Conservation (phyloP, 2,329 filamentous ascomycete species). For the Colletotrichum lupini region DNA sequence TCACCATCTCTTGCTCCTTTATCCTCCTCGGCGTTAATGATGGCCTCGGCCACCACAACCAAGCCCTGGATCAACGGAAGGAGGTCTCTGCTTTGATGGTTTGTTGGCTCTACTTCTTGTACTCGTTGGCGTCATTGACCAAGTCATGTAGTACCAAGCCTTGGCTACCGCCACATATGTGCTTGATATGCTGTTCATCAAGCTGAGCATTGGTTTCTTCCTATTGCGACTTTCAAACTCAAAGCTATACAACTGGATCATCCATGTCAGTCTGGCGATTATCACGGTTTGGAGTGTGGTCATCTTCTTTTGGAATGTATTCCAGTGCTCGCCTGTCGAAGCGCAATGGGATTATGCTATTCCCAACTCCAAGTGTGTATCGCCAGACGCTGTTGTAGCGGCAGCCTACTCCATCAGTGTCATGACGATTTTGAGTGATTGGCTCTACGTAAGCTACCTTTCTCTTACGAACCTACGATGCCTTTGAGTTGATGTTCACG, state of each 20-base stretch:
- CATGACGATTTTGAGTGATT: constrained; percentile 65
- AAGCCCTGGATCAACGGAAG: constrained; percentile 50
- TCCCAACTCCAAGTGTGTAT: constrained; percentile 54
- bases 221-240: constrained; percentile 59
- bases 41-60: constrained; percentile 61
- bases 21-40: constrained; percentile 54
- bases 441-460: constrained; percentile 57
- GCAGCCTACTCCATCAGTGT: constrained; percentile 64
- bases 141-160: constrained; percentile 58
- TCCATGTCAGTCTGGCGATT: constrained; percentile 57
- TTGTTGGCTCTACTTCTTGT: not conserved
- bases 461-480: not conserved
- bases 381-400: constrained; percentile 54
- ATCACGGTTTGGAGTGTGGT: constrained; percentile 58
- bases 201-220: constrained; percentile 65
- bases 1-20: constrained; percentile 59
- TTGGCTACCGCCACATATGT: constrained; percentile 62
- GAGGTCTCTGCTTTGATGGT: constrained; percentile 61
- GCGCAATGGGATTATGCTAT: constrained; percentile 66
- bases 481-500: constrained; percentile 4
- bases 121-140: not conserved
- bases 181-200: constrained; percentile 66
- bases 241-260: constrained; percentile 59
- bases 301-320: constrained; percentile 64
- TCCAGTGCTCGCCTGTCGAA: constrained; percentile 61